These are phyloP conservation scores for Pyrrhoderma noxium DNA, from an alignment of 1,284 basidiomycete species.

Conservation along the genomic window DNA sequence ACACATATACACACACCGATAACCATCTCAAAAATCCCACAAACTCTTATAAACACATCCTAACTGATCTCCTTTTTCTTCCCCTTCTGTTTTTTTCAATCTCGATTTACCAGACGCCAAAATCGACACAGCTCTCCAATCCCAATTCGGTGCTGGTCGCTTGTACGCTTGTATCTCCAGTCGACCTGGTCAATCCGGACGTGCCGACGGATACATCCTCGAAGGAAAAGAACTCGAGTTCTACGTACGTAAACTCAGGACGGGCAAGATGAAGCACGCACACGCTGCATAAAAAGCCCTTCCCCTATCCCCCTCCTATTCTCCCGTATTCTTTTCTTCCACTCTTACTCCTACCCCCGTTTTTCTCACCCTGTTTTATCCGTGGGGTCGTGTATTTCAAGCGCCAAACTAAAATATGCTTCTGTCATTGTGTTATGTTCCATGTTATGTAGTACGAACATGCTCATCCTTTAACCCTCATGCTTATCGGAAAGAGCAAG, in stretches of 20 bases:
- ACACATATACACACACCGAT: too few species aligned
- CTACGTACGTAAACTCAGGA: constrained; percentile 87
- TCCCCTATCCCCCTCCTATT: not conserved
- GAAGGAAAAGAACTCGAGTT: constrained; percentile 98
- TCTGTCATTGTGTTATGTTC: too few species aligned
- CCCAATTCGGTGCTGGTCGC: constrained; percentile 82
- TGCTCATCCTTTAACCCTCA: too few species aligned
- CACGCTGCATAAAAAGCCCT: constrained; percentile 36
- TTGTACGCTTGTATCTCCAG: constrained; percentile 86
- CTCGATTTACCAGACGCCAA: constrained; percentile 68
- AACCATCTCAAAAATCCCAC: too few species aligned
- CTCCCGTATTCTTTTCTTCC: not conserved
- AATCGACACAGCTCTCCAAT: constrained; percentile 81
- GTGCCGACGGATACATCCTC: constrained; percentile 90
- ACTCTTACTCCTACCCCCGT: not conserved
- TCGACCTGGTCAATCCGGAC: constrained; percentile 90
- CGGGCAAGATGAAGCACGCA: constrained; percentile 91
- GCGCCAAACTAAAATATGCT: too few species aligned
- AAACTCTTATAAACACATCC: too few species aligned
- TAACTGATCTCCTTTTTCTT: too few species aligned
- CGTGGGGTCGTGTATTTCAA: too few species aligned
- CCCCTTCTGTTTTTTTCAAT: too few species aligned
- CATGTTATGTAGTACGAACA: too few species aligned
- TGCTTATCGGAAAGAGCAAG: too few species aligned
- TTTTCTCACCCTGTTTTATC: too few species aligned